Base-by-base conservation (phyloP, 2,329 filamentous ascomycete species). In the Onygena corvina region DNA sequence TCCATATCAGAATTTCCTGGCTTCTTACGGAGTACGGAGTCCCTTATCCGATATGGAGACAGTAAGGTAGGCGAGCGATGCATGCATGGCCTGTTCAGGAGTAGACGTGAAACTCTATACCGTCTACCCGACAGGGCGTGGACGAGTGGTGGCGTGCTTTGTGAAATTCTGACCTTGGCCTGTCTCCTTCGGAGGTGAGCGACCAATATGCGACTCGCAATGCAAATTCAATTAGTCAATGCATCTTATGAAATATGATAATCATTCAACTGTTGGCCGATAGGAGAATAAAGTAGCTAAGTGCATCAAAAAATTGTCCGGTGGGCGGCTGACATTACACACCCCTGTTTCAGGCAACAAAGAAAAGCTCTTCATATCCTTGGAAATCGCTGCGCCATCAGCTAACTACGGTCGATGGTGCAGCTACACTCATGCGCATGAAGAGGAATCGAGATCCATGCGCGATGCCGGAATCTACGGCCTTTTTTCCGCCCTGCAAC, bases 371-470 rank as follows among this genome's bases (percentile, higher is more conserved):
- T 18, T 40, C 36, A 11, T 29, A 5, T 29, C 11, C 27, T 11
- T 29, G 4, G 4, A 5, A 29, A 29, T 11, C 27, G 4, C 27
- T 29, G 27, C 27, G 27, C 27, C 27, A 11, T 29, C 4, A 29
- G 27, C 27, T 11, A 5, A 29, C 11, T 5, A 29, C 27, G 11
- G 11, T 36, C 34, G 18, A 38, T 38, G 34, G 34, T 38, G 34
- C 9, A 18, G 18, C 11, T 11, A n/a, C 30, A 29, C 27, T 29
- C 36, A 38, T 38, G 14, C 3, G 36, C 20, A 40, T 40, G 36
- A 40, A 21, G 11, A 11, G 36, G 14, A 40, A 40, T 40, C 36
- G 36, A 40, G 36, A 40, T 40, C 36, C 36, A 40, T 40, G 36
- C 36, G 36, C 36, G 36, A 40, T 40, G 36, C 18, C 36, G 36